Conservation (phyloP, 306 rosid species). For the Prunus salicina region DNA sequence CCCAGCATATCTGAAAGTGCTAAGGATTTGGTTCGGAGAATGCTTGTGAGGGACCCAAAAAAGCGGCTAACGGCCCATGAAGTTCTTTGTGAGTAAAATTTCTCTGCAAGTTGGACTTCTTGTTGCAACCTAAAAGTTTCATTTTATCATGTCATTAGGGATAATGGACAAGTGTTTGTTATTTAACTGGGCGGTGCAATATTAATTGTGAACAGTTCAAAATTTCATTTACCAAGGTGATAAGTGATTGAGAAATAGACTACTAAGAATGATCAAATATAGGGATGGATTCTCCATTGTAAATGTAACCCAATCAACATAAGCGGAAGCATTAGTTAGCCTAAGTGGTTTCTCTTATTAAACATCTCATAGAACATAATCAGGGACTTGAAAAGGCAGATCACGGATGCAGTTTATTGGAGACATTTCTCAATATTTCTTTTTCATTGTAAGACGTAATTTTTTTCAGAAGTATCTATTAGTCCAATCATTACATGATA, state of each 20-base stretch:
- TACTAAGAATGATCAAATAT: neutral
- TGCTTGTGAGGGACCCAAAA: slow-evolving; percentile 88
- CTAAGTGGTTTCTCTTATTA: neutral
- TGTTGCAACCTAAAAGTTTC: neutral
- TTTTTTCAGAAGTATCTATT: neutral
- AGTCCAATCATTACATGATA: neutral
- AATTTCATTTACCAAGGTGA: neutral
- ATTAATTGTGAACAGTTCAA: neutral
- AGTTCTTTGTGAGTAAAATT: slow-evolving; percentile 75
- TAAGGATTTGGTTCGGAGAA: slow-evolving; percentile 82
- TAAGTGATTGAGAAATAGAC: neutral
- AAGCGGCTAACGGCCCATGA: slow-evolving; percentile 87
- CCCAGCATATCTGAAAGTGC: slow-evolving; percentile 85
- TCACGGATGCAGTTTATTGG: no score
- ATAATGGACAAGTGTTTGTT: neutral
- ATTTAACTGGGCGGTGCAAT: slow-evolving; percentile 11
- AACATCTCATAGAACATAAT: neutral
- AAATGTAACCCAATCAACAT: neutral
- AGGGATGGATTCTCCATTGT: neutral
- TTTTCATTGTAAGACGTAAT: neutral
- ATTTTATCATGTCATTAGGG: neutral
- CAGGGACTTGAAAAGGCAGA: neutral
- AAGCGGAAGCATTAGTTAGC: neutral
- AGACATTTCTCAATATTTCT: no score
- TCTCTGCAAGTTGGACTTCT: slow-evolving; percentile 4